Conservation (phyloP, 257 asterid species). For the Solanum pimpinellifolium region DNA sequence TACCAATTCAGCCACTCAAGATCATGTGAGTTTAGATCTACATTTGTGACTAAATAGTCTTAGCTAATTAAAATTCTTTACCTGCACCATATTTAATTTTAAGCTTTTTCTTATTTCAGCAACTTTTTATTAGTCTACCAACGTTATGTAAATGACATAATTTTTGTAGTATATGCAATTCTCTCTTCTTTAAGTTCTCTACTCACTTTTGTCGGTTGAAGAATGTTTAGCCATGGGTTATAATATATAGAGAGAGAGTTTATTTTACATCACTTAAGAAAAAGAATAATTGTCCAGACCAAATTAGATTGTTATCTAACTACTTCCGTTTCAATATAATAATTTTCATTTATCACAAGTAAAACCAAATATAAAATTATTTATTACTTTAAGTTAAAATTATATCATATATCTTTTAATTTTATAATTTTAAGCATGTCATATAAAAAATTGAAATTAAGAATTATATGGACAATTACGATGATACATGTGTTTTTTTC, state of each 20-base stretch:
- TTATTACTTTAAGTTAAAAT: neutral
- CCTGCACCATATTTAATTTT: neutral
- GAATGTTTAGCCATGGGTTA: neutral
- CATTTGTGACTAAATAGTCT: conserved; percentile 29
- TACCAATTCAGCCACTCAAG: conserved; percentile 28
- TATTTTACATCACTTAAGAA: neutral
- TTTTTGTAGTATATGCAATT: neutral
- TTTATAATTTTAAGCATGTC: neutral
- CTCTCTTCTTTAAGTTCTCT: neutral
- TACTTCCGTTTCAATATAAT: neutral
- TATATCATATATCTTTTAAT: neutral
- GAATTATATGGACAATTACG: neutral
- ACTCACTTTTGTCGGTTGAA: neutral
- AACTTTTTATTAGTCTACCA: neutral
- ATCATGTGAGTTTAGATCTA: conserved; percentile 82
- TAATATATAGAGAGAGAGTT: neutral
- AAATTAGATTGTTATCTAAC: neutral
- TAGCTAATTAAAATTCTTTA: neutral
- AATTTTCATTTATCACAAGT: neutral
- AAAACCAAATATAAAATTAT: neutral
- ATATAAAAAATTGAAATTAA: neutral
- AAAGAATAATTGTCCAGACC: neutral
- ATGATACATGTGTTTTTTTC: neutral
- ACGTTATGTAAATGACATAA: neutral
- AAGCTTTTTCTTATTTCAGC: conserved; percentile 1